These are phyloP conservation scores for Trichoderma brevicompactum DNA, from an alignment of 2,329 filamentous ascomycete species.

Conservation along the genomic window DNA sequence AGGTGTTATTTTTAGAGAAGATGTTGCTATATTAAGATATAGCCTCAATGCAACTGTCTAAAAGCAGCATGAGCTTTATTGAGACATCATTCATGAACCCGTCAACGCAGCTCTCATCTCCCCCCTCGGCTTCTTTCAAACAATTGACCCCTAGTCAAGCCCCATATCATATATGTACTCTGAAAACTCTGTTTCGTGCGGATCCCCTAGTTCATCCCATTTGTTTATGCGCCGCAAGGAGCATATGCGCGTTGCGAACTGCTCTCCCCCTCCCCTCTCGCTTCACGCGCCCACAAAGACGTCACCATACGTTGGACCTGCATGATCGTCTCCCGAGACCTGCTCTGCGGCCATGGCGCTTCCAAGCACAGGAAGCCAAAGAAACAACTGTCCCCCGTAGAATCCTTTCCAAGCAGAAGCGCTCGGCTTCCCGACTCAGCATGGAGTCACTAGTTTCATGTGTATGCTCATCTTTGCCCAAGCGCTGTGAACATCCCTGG, in stretches of 20 bases:
- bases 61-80: constrained; percentile 26
- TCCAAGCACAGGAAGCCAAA: background rate
- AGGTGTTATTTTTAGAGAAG: constrained; percentile 28
- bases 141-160: background rate
- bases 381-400: background rate
- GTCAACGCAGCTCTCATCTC: background rate
- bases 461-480: constrained; percentile 1
- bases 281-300: constrained; percentile 3
- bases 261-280: background rate
- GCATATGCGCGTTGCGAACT: background rate
- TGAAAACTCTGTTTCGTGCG: constrained; percentile 3
- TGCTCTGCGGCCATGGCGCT: constrained; percentile 14
- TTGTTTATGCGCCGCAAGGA: background rate
- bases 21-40: constrained; percentile 29
- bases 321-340: constrained; percentile 15
- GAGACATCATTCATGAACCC: constrained; percentile 24
- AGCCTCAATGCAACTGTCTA: constrained; percentile 28
- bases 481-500: background rate
- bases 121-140: background rate
- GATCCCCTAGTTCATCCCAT: background rate
- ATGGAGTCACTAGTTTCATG: constrained; percentile 6
- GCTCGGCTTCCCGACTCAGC: background rate
- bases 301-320: constrained; percentile 21
- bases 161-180: background rate
- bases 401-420: constrained; percentile 14